A percentile compares a stretch with the other conserved stretches of the same genome.
Evolutionary conservation across 306 rosid species (phyloP).

Genomic region (Cicer judaicum): DNA sequence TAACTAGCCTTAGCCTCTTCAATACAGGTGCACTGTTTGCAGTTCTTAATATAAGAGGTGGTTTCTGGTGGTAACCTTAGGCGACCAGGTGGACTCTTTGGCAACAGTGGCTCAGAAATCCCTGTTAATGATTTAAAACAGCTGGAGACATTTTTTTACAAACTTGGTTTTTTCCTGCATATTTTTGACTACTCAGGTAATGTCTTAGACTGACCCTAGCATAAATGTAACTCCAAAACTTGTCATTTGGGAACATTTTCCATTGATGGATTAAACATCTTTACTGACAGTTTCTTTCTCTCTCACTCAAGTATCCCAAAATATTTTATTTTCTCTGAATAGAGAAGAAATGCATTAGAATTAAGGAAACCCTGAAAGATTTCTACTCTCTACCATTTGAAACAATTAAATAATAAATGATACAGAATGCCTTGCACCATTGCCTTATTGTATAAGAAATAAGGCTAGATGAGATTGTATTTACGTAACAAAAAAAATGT

Average conservation of each 20-base stretch:
- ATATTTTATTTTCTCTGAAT: constrained; percentile 14
- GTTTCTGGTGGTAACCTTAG: constrained; percentile 98
- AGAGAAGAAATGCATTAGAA: constrained; percentile 13
- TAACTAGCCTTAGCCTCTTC: constrained; percentile 46
- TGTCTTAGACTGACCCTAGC: constrained; percentile 39
- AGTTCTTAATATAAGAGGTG: constrained; percentile 92
- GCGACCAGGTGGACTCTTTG: constrained; percentile 99
- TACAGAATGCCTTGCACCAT: constrained; percentile 41
- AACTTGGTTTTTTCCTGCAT: constrained; percentile 94
- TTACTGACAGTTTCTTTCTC: constrained; percentile 33
- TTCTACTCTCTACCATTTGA: constrained; percentile 30
- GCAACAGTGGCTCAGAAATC: constrained; percentile 93
- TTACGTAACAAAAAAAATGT: too few relatives aligned
- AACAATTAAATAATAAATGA: constrained; percentile 35
- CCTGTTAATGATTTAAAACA: constrained; percentile 91
- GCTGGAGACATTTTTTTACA: constrained; percentile 91
- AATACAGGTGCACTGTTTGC: constrained; percentile 93
- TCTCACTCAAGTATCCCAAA: constrained; percentile 8
- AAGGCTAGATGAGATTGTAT: too few relatives aligned
- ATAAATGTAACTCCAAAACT: constrained; percentile 35
- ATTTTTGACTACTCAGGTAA: constrained; percentile 92
- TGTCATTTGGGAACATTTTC: constrained; percentile 31
- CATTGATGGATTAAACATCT: constrained; percentile 36
- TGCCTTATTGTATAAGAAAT: constrained; percentile 35
- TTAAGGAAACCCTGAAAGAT: constrained; percentile 24